Conservation (phyloP, 2,329 filamentous ascomycete species). For the Botrytis porri region DNA sequence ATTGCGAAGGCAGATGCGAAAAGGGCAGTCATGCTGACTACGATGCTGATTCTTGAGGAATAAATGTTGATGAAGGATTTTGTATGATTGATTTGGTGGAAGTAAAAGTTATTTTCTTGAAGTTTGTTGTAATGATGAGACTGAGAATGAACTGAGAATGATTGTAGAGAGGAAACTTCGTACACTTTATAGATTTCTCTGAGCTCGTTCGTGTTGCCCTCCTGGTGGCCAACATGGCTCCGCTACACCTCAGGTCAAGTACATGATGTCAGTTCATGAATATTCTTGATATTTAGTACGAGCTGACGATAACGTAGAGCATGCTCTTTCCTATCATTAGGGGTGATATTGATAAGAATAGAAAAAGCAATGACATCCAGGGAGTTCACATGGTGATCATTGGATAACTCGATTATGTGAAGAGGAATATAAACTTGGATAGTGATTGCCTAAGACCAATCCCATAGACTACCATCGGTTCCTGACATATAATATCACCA, state of each 20-base stretch:
- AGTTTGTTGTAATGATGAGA: neutral
- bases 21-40: conserved; percentile 29
- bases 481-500: neutral
- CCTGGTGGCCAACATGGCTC: too few species aligned
- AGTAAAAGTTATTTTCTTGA: neutral
- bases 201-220: neutral
- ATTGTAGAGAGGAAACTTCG: neutral
- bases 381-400: neutral
- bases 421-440: neutral
- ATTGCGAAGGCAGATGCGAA: conserved; percentile 31
- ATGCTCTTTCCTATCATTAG: neutral
- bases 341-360: neutral
- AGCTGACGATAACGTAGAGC: neutral
- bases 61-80: conserved; percentile 26
- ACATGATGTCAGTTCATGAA: conserved; percentile 1
- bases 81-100: neutral
- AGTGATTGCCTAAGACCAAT: neutral
- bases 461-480: neutral
- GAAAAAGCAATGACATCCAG: neutral
- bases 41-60: neutral
- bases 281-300: neutral
- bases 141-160: neutral
- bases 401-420: neutral
- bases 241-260: neutral
- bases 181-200: conserved; percentile 4